phyloP scores from a whole-genome alignment of 179 eudicot species.

The Beta macrorhiza region DNA sequence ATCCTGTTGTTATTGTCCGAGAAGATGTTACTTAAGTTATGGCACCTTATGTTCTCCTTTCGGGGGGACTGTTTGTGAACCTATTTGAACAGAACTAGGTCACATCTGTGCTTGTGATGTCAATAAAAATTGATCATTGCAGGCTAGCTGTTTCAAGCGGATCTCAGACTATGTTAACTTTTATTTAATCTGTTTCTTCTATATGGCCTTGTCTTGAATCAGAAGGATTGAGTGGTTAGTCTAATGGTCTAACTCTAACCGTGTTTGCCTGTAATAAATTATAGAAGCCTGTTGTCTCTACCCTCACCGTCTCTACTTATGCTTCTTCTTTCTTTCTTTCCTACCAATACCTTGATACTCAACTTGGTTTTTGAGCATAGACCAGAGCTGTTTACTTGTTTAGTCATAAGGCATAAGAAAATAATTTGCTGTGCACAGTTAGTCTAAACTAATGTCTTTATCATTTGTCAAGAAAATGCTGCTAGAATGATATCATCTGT shows the following conservation, averaged over 20 bases:
- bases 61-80: background rate
- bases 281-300: background rate
- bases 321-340: background rate
- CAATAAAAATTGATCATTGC: background rate
- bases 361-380: background rate
- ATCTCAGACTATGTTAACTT: background rate
- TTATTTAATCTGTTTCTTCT: background rate
- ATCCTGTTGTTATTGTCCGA: background rate
- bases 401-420: background rate
- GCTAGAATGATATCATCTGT: background rate
- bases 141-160: background rate
- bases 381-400: background rate
- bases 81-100: background rate
- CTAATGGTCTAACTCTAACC: too few species aligned
- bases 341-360: background rate
- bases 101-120: background rate
- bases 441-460: background rate
- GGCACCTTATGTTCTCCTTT: background rate
- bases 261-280: background rate
- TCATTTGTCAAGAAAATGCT: background rate
- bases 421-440: background rate
- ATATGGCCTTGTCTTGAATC: background rate
- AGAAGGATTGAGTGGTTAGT: background rate
- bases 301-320: background rate
- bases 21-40: background rate